A percentile compares a stretch with the other conserved stretches of the same genome.
phyloP scores from a whole-genome alignment of 371 early-diverging fungal genomes.

The Mortierella sp. region DNA sequence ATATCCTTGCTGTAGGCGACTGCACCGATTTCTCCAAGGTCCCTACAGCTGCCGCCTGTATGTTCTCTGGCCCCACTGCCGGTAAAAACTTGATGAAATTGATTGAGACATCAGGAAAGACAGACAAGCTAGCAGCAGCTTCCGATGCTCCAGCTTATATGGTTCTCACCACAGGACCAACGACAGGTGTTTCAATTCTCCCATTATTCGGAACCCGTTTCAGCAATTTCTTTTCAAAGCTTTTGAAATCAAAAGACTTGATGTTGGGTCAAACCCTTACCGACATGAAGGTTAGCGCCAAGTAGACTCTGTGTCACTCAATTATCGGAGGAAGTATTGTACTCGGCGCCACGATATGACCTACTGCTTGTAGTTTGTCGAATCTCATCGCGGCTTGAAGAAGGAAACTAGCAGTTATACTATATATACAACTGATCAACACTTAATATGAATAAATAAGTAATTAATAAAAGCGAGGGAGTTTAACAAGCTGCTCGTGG shows the following conservation, averaged over 20 bases:
- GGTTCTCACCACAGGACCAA: conserved; percentile 41
- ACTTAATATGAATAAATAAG: too few relatives aligned
- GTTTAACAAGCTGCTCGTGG: too few relatives aligned
- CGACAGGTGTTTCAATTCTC: conserved; percentile 23
- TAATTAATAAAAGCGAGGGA: too few relatives aligned
- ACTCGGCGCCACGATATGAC: too few relatives aligned
- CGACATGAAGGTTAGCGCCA: conserved; percentile 2
- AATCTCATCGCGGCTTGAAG: too few relatives aligned
- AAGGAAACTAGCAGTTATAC: too few relatives aligned
- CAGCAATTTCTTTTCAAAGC: conserved; percentile 24
- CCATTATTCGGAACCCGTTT: conserved; percentile 41
- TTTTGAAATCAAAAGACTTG: conserved; percentile 50
- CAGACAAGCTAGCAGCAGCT: conserved; percentile 17
- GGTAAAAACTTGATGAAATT: conserved; percentile 43
- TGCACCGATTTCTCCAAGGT: conserved; percentile 63
- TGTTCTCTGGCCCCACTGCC: conserved; percentile 14
- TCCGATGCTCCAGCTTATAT: conserved; percentile 20
- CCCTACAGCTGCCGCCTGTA: conserved; percentile 28
- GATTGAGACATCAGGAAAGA: conserved; percentile 21
- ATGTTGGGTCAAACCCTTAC: background rate
- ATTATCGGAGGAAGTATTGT: too few relatives aligned
- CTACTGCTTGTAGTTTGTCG: too few relatives aligned
- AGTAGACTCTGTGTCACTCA: background rate
- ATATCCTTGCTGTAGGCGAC: conserved; percentile 80
- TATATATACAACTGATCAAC: too few relatives aligned